These are phyloP conservation scores for Collybiopsis confluens DNA, from an alignment of 768 basidiomycete genomes.

Conservation along the genomic window DNA sequence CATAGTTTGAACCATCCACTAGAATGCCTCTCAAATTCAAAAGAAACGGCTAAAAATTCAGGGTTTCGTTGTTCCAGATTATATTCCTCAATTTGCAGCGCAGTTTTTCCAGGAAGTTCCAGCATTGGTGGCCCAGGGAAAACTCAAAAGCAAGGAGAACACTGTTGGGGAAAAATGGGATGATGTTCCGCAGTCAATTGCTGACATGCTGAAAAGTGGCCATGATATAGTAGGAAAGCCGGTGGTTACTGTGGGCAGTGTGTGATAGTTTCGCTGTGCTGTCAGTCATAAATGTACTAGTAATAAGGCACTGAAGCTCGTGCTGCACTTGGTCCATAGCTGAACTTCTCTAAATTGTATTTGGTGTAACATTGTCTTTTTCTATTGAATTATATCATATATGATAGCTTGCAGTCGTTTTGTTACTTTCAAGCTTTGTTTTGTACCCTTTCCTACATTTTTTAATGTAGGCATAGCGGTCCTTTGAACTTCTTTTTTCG, in stretches of 20 bases:
- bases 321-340: too few relatives aligned
- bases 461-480: too few relatives aligned
- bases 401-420: too few relatives aligned
- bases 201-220: constrained; percentile 27
- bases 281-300: too few relatives aligned
- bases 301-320: too few relatives aligned
- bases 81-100: constrained; percentile 19
- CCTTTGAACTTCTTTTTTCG: too few relatives aligned
- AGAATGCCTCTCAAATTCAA: constrained; percentile 23
- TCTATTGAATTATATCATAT: too few relatives aligned
- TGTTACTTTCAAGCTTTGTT: too few relatives aligned
- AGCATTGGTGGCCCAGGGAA: constrained; percentile 15
- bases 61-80: constrained; percentile 25
- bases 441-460: too few relatives aligned
- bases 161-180: constrained; percentile 24
- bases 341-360: too few relatives aligned
- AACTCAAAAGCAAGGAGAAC: constrained; percentile 31
- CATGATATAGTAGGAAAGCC: constrained; percentile 32
- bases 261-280: not conserved
- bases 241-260: constrained; percentile 24
- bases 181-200: constrained; percentile 27
- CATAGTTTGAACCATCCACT: too few relatives aligned
- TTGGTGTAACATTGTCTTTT: too few relatives aligned
- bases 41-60: constrained; percentile 21
- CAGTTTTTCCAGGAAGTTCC: constrained; percentile 27